phyloP scores from a whole-genome alignment of 1,284 basidiomycete genomes.

The Grifola frondosa region DNA sequence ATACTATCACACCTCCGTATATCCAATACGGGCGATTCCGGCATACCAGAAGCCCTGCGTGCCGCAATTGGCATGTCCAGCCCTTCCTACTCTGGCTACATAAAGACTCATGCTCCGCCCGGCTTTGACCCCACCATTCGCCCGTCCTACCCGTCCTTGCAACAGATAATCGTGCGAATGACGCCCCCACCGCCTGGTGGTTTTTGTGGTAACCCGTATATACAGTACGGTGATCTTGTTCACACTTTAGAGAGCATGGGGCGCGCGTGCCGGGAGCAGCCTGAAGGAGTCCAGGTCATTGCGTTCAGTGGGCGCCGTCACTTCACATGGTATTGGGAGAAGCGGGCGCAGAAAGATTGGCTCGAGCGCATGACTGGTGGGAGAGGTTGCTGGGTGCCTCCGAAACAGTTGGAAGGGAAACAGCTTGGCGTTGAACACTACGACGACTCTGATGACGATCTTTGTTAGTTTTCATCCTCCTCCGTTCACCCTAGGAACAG shows the following conservation, averaged over 20 bases:
- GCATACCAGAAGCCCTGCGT: too few relatives aligned
- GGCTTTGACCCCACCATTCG: background rate
- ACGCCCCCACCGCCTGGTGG: conserved; percentile 1
- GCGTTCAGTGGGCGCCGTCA: background rate
- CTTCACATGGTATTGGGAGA: too few relatives aligned
- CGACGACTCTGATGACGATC: too few relatives aligned
- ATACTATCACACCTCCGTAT: too few relatives aligned
- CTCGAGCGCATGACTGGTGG: conserved; percentile 8
- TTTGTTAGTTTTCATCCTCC: too few relatives aligned
- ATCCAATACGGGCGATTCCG: too few relatives aligned
- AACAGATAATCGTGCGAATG: conserved; percentile 4
- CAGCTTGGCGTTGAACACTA: too few relatives aligned
- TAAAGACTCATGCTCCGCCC: background rate
- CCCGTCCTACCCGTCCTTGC: conserved; percentile 3
- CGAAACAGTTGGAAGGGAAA: conserved; percentile 3
- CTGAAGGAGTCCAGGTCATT: background rate
- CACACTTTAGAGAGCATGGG: background rate
- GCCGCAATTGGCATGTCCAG: too few relatives aligned
- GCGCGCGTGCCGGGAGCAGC: background rate
- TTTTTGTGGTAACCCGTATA: conserved; percentile 1
- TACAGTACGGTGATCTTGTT: too few relatives aligned
- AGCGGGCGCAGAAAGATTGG: conserved; percentile 5
- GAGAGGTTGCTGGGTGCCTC: conserved; percentile 8
- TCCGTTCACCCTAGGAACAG: too few relatives aligned
- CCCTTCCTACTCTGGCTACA: conserved; percentile 1